These are phyloP conservation scores for Didymellaceae sp. DNA, from an alignment of 2,329 filamentous ascomycete species.

Conservation along the genomic window DNA sequence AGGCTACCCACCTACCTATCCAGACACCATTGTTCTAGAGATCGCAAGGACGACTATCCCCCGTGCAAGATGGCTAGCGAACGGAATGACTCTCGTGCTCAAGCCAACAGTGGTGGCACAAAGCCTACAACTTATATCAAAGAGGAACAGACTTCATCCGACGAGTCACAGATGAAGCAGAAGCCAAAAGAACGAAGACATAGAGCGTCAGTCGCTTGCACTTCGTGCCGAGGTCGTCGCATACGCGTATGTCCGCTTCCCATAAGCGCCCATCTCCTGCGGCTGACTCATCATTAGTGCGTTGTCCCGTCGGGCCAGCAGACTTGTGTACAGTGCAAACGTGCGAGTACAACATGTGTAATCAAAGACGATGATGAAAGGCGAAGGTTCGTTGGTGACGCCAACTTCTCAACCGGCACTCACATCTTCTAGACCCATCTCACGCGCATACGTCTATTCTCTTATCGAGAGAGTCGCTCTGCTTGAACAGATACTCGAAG, in stretches of 20 bases:
- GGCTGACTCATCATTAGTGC: constrained; percentile 49
- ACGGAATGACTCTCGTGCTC: background rate
- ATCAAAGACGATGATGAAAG: constrained; percentile 66
- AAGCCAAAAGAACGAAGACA: constrained; percentile 44
- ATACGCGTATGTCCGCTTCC: constrained; percentile 45
- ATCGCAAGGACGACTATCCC: no score
- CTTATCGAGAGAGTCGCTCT: constrained; percentile 61
- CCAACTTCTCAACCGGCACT: background rate
- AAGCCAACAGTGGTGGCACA: background rate
- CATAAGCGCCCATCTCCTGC: constrained; percentile 24
- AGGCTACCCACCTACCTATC: no score
- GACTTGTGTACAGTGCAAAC: constrained; percentile 61
- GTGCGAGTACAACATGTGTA: constrained; percentile 59
- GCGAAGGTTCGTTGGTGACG: constrained; percentile 52
- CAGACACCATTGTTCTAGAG: no score
- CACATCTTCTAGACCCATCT: constrained; percentile 57
- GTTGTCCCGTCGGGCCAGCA: constrained; percentile 61
- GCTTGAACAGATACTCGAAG: constrained; percentile 60
- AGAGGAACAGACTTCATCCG: constrained; percentile 14
- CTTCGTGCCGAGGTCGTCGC: constrained; percentile 57
- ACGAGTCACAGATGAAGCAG: constrained; percentile 18
- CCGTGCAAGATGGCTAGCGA: background rate
- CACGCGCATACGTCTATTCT: constrained; percentile 65
- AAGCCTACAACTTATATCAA: background rate
- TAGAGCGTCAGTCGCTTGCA: constrained; percentile 63